These are phyloP conservation scores for Alternaria novae-zelandiae DNA, from an alignment of 2,329 filamentous ascomycete genomes.

Conservation along the genomic window DNA sequence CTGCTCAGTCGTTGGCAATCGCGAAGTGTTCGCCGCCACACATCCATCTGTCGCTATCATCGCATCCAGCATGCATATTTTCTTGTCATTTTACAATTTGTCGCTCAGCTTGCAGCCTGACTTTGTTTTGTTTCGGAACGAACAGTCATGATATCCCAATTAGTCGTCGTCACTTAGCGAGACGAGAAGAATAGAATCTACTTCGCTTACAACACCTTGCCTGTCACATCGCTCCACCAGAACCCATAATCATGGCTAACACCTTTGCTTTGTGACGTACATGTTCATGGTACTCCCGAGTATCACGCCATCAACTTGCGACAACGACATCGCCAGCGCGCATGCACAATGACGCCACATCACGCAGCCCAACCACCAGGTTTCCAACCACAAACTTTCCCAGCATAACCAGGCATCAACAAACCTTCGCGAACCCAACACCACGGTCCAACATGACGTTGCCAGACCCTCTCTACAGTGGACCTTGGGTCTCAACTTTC, in stretches of 20 bases:
- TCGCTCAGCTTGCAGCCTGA: neutral
- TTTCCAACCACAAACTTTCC: neutral
- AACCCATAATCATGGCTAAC: neutral
- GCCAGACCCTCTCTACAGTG: conserved; percentile 1
- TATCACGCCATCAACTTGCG: neutral
- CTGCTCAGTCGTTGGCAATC: neutral
- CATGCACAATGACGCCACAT: neutral
- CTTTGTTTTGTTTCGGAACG: conserved; percentile 1
- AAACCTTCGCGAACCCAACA: neutral
- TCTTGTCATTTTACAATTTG: neutral
- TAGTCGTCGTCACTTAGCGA: neutral
- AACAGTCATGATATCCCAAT: conserved; percentile 2
- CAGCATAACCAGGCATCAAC: neutral
- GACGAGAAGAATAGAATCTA: neutral
- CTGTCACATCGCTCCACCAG: neutral
- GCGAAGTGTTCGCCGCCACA: conserved; percentile 23
- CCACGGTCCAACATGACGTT: neutral
- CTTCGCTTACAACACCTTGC: neutral
- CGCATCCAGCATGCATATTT: conserved; percentile 22
- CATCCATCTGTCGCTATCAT: conserved; percentile 20
- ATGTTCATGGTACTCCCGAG: neutral
- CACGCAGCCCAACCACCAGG: neutral
- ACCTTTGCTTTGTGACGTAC: neutral
- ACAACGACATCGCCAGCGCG: neutral
- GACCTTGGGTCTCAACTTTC: neutral